phyloP scores from a whole-genome alignment of 176 grass and related monocot species.

The Pharus latifolius region DNA sequence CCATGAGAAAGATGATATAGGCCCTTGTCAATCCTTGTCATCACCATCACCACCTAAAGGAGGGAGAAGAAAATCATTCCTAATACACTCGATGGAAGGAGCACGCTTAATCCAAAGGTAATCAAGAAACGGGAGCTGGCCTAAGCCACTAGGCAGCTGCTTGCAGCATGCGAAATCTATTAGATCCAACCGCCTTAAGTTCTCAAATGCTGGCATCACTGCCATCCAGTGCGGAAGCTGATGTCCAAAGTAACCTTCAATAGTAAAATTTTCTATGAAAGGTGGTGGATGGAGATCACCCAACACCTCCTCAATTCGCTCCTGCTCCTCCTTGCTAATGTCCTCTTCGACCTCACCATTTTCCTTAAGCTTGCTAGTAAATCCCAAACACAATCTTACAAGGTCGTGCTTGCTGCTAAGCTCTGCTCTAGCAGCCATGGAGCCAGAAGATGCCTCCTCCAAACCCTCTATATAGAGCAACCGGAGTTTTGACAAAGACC shows the following conservation, averaged over 20 bases:
- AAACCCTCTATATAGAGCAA: neutral
- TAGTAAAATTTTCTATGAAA: neutral
- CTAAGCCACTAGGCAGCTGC: neutral
- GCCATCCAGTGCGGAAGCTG: constrained; percentile 4
- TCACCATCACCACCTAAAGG: no score
- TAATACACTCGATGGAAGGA: neutral
- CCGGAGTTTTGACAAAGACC: neutral
- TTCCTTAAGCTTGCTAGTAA: neutral
- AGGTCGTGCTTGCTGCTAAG: neutral
- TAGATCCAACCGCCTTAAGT: neutral
- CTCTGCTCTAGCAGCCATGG: neutral
- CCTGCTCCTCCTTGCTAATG: neutral
- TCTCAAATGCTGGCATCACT: neutral
- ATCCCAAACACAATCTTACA: neutral
- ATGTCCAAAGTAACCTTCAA: neutral
- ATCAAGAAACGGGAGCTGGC: neutral
- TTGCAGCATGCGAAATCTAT: neutral
- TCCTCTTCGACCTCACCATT: neutral
- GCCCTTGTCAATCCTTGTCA: no score
- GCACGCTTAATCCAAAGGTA: neutral
- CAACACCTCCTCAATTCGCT: neutral
- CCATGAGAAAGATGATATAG: no score
- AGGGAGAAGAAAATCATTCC: neutral
- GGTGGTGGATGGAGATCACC: constrained; percentile 9
- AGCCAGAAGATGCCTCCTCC: neutral